Base-by-base conservation (phyloP, 192 early-diverging fungal genomes). In the Glomus cerebriforme region DNA sequence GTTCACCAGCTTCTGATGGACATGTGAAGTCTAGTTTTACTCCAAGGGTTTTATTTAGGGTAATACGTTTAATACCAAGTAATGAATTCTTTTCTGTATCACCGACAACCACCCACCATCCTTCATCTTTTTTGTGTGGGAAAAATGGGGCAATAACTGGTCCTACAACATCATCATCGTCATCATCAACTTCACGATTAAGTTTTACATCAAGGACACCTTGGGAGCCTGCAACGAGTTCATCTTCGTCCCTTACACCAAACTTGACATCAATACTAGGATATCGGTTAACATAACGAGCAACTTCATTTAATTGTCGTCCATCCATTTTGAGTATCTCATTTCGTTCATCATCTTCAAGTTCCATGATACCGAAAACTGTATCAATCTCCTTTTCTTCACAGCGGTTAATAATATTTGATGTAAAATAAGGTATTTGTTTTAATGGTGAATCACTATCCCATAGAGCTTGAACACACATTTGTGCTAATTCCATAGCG, bases 391-490 rank as follows among this genome's bases (percentile, higher is more conserved):
- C 91, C n/a, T 85, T 80, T 59, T 82, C 84, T 79, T 94, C 89
- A 75, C 91, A 90, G 7, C 90, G 87, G 66, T 91, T 87, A 82
- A 97, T 93, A n/a, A 91, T 75, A 1, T 92, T 90, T 13, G 67
- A 47, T 3, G 87, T 91, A 81, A 99, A 86, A 81, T 93, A 94
- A 65, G 98, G 98, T 13, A 99, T 82, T 86, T 99, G 98, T 73
- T 93, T 92, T 69, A 99, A 84, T 37, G 92, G 92, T 43, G 96
- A 95, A 72, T 97, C 95, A 19, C 90, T 88, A 83, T 99, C 94
- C 98, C 97, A 99, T 64, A 98, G 88, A 0, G 96, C 96, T 84
- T 99, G 98, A 19, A 99, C 96, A 39, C 84, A 85, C 97, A 99
- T 99, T 85, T 99, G 98, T 37, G 93, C 91, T 83, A 99, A 81